Evolutionary conservation across 345 rosid genomes (phyloP).

Genomic region (Dimocarpus longan): DNA sequence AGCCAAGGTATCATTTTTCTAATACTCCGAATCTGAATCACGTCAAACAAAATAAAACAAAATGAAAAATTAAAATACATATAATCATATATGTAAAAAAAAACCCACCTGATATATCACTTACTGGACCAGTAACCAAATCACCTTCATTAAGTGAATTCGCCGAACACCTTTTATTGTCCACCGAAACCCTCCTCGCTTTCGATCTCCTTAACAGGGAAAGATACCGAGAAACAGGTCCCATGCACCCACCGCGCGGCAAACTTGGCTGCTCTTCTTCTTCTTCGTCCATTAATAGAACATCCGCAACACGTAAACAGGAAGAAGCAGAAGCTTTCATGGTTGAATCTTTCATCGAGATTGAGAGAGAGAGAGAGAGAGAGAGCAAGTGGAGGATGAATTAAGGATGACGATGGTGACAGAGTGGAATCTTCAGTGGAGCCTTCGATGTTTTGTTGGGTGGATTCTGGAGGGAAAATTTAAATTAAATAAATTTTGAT

Average conservation of each 20-base stretch:
- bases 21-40: not conserved
- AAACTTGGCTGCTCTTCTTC: not conserved
- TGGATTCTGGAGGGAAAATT: slow-evolving; percentile 38
- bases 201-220: slow-evolving; percentile 25
- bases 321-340: slow-evolving; percentile 11
- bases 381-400: not conserved
- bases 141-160: slow-evolving; percentile 10
- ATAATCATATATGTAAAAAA: too few species aligned
- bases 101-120: slow-evolving; percentile 18
- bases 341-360: slow-evolving; percentile 16
- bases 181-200: slow-evolving; percentile 7
- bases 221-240: slow-evolving; percentile 29
- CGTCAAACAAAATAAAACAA: not conserved
- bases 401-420: slow-evolving; percentile 20
- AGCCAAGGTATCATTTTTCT: not conserved
- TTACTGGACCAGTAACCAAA: slow-evolving; percentile 7
- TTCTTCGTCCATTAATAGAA: slow-evolving; percentile 22
- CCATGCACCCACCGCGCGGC: not conserved
- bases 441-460: not conserved
- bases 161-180: slow-evolving; percentile 7
- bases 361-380: not conserved
- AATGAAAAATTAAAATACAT: too few species aligned
- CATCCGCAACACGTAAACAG: slow-evolving; percentile 37
- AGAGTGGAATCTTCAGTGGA: not conserved
- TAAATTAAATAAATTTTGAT: not conserved